phyloP scores from a whole-genome alignment of 1,284 basidiomycete genomes.

The Ceratorhiza oryzae-sativae region DNA sequence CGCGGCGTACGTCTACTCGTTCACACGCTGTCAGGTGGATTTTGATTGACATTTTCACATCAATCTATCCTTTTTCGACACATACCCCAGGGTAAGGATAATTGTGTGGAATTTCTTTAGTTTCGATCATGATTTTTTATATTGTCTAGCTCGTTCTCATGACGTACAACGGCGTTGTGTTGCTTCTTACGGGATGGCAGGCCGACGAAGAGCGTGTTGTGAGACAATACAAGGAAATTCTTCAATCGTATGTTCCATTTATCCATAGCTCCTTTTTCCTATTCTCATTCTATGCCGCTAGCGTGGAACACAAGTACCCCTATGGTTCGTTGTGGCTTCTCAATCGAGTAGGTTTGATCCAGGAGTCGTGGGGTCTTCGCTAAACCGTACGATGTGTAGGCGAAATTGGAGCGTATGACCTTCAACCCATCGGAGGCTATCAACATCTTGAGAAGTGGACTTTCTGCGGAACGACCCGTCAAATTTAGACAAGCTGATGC shows the following conservation, averaged over 20 bases:
- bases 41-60: constrained; percentile 32
- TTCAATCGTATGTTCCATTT: constrained; percentile 59
- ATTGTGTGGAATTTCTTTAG: background rate
- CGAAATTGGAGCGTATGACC: constrained; percentile 76
- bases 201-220: constrained; percentile 71
- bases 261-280: background rate
- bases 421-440: constrained; percentile 69
- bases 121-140: background rate
- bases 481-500: constrained; percentile 75
- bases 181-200: constrained; percentile 71
- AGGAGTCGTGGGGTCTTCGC: background rate
- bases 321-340: constrained; percentile 76
- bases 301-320: constrained; percentile 66
- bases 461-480: constrained; percentile 60
- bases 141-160: constrained; percentile 71
- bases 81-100: constrained; percentile 13
- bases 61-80: constrained; percentile 23
- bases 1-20: constrained; percentile 61
- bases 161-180: constrained; percentile 75
- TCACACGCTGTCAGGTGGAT: constrained; percentile 16
- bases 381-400: constrained; percentile 53
- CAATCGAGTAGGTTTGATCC: constrained; percentile 61
- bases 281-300: constrained; percentile 42
- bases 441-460: constrained; percentile 63
- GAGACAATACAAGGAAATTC: constrained; percentile 66